These are phyloP conservation scores for Alectoria sarmentosa DNA, from an alignment of 495 filamentous ascomycete genomes.

Conservation along the genomic window DNA sequence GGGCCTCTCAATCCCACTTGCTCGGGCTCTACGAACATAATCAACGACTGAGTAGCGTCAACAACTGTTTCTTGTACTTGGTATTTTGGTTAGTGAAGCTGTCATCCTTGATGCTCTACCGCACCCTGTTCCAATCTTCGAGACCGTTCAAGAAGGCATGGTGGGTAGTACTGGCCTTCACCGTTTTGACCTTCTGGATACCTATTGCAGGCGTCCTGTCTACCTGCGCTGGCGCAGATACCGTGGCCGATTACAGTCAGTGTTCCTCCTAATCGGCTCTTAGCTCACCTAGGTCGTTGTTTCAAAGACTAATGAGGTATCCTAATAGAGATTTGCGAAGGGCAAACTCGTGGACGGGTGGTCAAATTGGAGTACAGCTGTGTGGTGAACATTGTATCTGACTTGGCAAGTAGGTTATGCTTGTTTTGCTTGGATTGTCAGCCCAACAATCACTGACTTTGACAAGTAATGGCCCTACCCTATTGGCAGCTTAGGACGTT, in stretches of 20 bases:
- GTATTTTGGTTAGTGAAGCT: slow-evolving; percentile 13
- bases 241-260: slow-evolving; percentile 11
- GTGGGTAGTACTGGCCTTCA: slow-evolving; percentile 14
- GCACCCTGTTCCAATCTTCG: slow-evolving; percentile 13
- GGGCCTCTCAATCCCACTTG: slow-evolving; percentile 2
- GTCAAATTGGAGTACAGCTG: slow-evolving; percentile 8
- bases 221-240: slow-evolving; percentile 10
- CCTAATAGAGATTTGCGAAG: background rate
- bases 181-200: slow-evolving; percentile 11
- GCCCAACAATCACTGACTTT: slow-evolving; percentile 2
- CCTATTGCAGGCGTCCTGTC: slow-evolving; percentile 10
- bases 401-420: slow-evolving; percentile 11
- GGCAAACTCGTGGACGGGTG: slow-evolving; percentile 5
- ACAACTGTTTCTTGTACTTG: slow-evolving; percentile 16
- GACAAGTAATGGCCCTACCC: slow-evolving; percentile 12
- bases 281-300: background rate
- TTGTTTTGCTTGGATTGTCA: background rate
- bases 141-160: slow-evolving; percentile 11
- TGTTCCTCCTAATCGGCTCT: background rate
- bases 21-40: slow-evolving; percentile 13
- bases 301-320: background rate
- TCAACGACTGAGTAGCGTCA: slow-evolving; percentile 4
- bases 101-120: slow-evolving; percentile 15
- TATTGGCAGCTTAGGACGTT: slow-evolving; percentile 7
- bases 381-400: slow-evolving; percentile 11